Evolutionary conservation across 2,329 filamentous ascomycete genomes (phyloP).

Genomic region (Xylariaceae sp.): DNA sequence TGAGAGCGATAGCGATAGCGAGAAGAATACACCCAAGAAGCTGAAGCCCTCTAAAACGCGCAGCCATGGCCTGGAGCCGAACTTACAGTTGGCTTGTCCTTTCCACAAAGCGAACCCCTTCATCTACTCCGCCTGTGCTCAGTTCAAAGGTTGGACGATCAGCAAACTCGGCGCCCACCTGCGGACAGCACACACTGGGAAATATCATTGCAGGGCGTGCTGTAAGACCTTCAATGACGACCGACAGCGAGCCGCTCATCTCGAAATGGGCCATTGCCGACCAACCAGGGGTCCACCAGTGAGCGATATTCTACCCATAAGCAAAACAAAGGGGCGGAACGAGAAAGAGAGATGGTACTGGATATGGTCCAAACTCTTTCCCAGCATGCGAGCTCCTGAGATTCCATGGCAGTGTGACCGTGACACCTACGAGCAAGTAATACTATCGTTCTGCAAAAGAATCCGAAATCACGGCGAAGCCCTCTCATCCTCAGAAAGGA

Average conservation of each 20-base stretch:
- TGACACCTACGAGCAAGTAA: not conserved
- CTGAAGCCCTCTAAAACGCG: not conserved
- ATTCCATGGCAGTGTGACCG: not conserved
- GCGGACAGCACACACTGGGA: not conserved
- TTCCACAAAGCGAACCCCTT: constrained; percentile 5
- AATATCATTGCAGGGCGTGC: not conserved
- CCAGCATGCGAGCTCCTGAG: not conserved
- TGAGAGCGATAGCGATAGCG: not conserved
- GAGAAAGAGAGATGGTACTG: not conserved
- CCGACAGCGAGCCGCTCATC: not conserved
- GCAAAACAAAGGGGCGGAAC: not conserved
- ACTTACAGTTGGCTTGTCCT: not conserved
- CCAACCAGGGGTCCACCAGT: not conserved
- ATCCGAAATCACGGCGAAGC: not conserved
- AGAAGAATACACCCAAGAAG: not conserved
- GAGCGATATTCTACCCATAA: not conserved
- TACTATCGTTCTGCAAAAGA: not conserved
- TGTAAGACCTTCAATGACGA: not conserved
- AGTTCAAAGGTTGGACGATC: not conserved
- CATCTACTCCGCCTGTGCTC: not conserved
- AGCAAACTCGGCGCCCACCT: not conserved
- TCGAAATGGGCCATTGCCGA: too few relatives aligned
- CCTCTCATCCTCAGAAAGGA: not conserved
- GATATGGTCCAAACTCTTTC: not conserved
- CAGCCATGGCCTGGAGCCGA: not conserved